Evolutionary conservation across 306 rosid genomes (phyloP), one percentile per base, ranked within the genome.

Genomic region (Dicorynia guianensis): DNA sequence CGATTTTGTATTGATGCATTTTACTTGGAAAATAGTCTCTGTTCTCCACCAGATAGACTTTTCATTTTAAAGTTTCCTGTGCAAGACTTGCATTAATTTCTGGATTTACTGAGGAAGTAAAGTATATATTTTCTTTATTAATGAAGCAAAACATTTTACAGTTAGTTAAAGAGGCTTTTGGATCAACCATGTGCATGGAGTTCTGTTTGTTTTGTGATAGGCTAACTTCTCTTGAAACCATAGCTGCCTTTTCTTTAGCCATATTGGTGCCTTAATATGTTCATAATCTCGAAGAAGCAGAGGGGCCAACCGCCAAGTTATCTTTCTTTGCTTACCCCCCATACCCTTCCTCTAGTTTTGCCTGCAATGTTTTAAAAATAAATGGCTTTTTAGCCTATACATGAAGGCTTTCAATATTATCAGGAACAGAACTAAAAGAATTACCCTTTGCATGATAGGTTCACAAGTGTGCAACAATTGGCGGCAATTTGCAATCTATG

Each of bases 381-480:
- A 65, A 33, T 80, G 55, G 44, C 7, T 36, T 55, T 67, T 72
- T 54, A 72, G 72, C 65, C 58, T 42, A 34, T 68, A 39, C 57
- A 38, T 47, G 38, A 14, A 40, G 66, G 42, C 63, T 63, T 55
- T 14, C 71, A 72, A 48, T 57, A 61, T 63, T 70, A 39, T 69
- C 74, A 34, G 67, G 62, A 48, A 62, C 69, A 56, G 33, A 50
- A n/a, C 76, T 63, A 55, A 67, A 59, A 46, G 11, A 76, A 53
- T 70, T 64, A 12, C 67, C 66, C 67, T 40, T 62, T 69, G 59
- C 58, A 36, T 69, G 63, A 38, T 85, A 94, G 98, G 98, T 94
- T 83, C 98, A 94, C 86, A 94, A 94, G 83, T 91, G 98, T 83
- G 97, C 98, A 34, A 91, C 97, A 91, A 72, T 84, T 94, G 81